A percentile compares a stretch with the other conserved stretches of the same genome.
phyloP scores from a whole-genome alignment of 192 early-diverging fungal genomes.

The Podochytrium sp. region DNA sequence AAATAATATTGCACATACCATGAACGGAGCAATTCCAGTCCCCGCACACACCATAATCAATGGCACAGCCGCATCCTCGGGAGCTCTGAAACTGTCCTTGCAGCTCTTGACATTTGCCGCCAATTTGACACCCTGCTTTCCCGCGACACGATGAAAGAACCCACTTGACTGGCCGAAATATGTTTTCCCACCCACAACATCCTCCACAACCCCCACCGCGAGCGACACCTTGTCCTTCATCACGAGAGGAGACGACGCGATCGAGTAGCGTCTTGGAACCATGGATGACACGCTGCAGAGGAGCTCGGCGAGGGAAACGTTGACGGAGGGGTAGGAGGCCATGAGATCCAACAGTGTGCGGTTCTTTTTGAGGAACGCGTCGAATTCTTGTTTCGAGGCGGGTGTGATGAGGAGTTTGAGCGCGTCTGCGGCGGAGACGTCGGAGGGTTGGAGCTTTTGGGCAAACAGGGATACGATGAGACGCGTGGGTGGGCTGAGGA shows the following conservation, averaged over 20 bases:
- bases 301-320: constrained; percentile 47
- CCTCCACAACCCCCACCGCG: constrained; percentile 32
- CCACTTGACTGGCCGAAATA: constrained; percentile 28
- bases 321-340: constrained; percentile 38
- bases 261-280: constrained; percentile 42
- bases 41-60: constrained; percentile 87
- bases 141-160: constrained; percentile 23
- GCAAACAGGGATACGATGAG: constrained; percentile 44
- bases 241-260: constrained; percentile 30
- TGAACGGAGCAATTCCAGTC: constrained; percentile 87
- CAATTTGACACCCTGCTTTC: background rate
- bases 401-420: constrained; percentile 32
- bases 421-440: constrained; percentile 26
- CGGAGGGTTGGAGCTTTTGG: constrained; percentile 26
- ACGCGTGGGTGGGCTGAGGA: constrained; percentile 48
- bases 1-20: constrained; percentile 51
- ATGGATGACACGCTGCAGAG: constrained; percentile 39
- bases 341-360: constrained; percentile 56
- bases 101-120: constrained; percentile 12
- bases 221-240: background rate
- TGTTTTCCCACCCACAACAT: background rate
- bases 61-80: constrained; percentile 54
- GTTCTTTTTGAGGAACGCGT: constrained; percentile 43
- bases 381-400: constrained; percentile 40
- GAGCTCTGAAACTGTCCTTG: constrained; percentile 62